Conservation (phyloP, 495 filamentous ascomycete species). For the Rostrohypoxylon terebratum region DNA sequence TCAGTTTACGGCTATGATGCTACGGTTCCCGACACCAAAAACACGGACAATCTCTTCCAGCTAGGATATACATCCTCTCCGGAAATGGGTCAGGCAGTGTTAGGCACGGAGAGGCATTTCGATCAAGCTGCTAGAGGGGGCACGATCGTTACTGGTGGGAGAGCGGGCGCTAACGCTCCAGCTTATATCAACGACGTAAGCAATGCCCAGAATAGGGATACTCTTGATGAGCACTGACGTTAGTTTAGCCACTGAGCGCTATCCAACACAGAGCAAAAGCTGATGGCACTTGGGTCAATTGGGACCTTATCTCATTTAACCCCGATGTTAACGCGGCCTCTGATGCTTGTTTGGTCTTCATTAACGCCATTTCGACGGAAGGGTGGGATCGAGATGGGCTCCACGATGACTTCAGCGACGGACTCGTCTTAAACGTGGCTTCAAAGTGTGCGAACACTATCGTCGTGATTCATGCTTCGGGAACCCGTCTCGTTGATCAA, state of each 20-base stretch:
- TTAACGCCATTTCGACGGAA: constrained; percentile 71
- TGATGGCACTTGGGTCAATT: constrained; percentile 67
- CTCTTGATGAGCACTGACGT: constrained; percentile 8
- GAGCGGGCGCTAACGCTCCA: constrained; percentile 64
- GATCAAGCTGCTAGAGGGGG: constrained; percentile 52
- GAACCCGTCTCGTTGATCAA: constrained; percentile 67
- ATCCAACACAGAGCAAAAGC: constrained; percentile 63
- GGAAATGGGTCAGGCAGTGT: constrained; percentile 49
- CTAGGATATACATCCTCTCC: constrained; percentile 49
- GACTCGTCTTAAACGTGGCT: constrained; percentile 67
- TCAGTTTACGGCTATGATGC: constrained; percentile 64
- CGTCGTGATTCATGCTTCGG: constrained; percentile 70
- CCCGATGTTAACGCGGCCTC: constrained; percentile 61
- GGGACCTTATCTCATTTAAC: constrained; percentile 55
- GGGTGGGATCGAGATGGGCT: constrained; percentile 59
- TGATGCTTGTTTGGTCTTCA: constrained; percentile 76
- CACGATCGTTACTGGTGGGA: constrained; percentile 63
- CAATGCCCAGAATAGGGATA: neutral
- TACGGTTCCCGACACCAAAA: constrained; percentile 47
- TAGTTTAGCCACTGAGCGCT: constrained; percentile 68
- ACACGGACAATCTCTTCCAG: constrained; percentile 49
- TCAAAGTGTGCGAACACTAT: constrained; percentile 70
- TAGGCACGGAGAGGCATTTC: constrained; percentile 46
- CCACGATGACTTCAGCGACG: constrained; percentile 65
- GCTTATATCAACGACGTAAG: constrained; percentile 57